These are phyloP conservation scores for Spatholobus suberectus DNA, from an alignment of 306 rosid genomes.

Conservation along the genomic window DNA sequence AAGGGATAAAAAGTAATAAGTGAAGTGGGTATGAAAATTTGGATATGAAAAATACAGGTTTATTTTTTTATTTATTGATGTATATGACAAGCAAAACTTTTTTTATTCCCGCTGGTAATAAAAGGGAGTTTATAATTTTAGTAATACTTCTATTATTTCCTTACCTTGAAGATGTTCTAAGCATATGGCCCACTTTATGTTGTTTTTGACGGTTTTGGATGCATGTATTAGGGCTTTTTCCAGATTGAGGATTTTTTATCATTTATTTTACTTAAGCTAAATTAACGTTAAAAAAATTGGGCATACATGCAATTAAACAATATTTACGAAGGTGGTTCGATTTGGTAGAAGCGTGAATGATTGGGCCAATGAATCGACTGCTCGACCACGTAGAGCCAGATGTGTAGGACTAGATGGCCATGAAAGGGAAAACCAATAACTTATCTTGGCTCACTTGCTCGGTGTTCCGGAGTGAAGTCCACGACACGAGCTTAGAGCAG, in stretches of 20 bases:
- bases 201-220: background rate
- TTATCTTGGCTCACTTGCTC: background rate
- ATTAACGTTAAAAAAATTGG: background rate
- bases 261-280: background rate
- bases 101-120: background rate
- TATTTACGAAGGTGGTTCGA: background rate
- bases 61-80: background rate
- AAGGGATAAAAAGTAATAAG: background rate
- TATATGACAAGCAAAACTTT: background rate
- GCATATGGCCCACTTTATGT: background rate
- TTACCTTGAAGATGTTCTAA: background rate
- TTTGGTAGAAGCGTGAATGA: background rate
- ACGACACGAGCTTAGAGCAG: background rate
- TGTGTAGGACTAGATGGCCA: background rate
- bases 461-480: background rate
- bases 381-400: background rate
- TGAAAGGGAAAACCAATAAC: conserved; percentile 15
- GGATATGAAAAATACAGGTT: background rate
- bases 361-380: background rate
- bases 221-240: background rate
- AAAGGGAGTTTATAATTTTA: background rate
- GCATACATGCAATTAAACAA: background rate
- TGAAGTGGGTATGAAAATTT: background rate
- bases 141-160: background rate
- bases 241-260: background rate